phyloP scores from a whole-genome alignment of 2,329 filamentous ascomycete species.

The Ambrosiella cleistominuta region DNA sequence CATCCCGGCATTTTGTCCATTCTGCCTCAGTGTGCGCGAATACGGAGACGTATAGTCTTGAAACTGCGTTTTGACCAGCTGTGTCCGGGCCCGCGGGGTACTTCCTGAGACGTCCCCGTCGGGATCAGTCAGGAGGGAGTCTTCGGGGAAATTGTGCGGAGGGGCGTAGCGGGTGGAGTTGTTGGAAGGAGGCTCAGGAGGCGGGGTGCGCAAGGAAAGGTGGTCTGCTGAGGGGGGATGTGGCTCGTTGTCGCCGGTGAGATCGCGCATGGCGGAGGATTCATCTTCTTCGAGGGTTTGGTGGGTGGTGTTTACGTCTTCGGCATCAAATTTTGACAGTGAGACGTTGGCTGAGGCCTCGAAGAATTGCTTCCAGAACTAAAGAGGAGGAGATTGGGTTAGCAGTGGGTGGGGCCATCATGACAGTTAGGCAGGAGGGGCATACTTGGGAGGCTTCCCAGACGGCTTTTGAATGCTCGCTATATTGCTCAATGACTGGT shows the following conservation, averaged over 20 bases:
- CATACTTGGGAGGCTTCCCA: constrained; percentile 83
- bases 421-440: constrained; percentile 19
- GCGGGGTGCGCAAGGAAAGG: constrained; percentile 3
- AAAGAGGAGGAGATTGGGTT: constrained; percentile 2
- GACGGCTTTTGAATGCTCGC: constrained; percentile 78
- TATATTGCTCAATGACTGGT: constrained; percentile 87
- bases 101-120: constrained; percentile 38
- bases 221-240: constrained; percentile 11
- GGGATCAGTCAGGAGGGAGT: constrained; percentile 50
- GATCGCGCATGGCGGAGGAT: constrained; percentile 38
- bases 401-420: not conserved
- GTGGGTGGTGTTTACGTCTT: constrained; percentile 41
- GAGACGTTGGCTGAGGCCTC: constrained; percentile 96
- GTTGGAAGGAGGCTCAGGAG: not conserved
- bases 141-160: constrained; percentile 24
- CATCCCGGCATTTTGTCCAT: constrained; percentile 17
- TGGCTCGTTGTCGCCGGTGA: constrained; percentile 23
- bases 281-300: constrained; percentile 28
- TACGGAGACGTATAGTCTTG: constrained; percentile 55
- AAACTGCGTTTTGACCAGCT: constrained; percentile 30
- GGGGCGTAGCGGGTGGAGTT: not conserved
- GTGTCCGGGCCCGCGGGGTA: constrained; percentile 41
- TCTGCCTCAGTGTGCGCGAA: constrained; percentile 51
- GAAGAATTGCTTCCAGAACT: constrained; percentile 99
- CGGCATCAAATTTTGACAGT: constrained; percentile 82